Conservation (phyloP, 1,139 yeast genomes). For the Taphrina confusa region DNA sequence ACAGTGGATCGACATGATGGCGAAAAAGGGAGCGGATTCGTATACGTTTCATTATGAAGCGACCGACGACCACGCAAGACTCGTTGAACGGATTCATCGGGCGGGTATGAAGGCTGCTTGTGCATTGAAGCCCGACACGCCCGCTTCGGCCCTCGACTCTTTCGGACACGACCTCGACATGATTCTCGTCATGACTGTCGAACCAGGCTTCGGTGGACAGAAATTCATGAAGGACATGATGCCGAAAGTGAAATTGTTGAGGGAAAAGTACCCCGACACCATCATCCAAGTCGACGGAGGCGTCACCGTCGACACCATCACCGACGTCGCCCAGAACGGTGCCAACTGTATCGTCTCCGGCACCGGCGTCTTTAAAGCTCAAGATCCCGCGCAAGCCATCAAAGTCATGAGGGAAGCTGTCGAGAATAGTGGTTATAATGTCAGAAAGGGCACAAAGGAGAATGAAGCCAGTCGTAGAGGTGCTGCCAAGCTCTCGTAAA, state of each 20-base stretch:
- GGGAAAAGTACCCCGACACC: conserved; percentile 71
- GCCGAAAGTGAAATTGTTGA: conserved; percentile 77
- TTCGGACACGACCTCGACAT: conserved; percentile 78
- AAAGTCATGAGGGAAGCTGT: conserved; percentile 65
- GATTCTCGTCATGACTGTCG: conserved; percentile 70
- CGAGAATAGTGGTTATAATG: conserved; percentile 40
- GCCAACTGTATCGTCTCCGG: conserved; percentile 99
- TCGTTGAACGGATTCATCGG: conserved; percentile 71
- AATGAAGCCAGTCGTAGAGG: conserved; percentile 15
- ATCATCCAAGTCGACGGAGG: conserved; percentile 98
- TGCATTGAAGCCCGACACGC: conserved; percentile 92
- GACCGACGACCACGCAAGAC: conserved; percentile 71
- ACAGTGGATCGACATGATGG: conserved; percentile 91
- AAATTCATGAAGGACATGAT: conserved; percentile 93
- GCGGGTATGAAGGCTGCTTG: conserved; percentile 93
- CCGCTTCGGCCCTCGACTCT: conserved; percentile 78
- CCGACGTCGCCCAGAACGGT: conserved; percentile 86
- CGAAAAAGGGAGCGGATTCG: conserved; percentile 93
- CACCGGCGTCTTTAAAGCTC: conserved; percentile 61
- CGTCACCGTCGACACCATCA: conserved; percentile 77
- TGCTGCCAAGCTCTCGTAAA: neutral
- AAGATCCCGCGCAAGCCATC: conserved; percentile 73
- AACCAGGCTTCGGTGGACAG: conserved; percentile 59
- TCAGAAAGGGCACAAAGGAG: conserved; percentile 16
- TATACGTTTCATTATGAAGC: conserved; percentile 97